phyloP scores from a whole-genome alignment of 805 yeast species.

The Ogataea nakhonphanomensis region DNA sequence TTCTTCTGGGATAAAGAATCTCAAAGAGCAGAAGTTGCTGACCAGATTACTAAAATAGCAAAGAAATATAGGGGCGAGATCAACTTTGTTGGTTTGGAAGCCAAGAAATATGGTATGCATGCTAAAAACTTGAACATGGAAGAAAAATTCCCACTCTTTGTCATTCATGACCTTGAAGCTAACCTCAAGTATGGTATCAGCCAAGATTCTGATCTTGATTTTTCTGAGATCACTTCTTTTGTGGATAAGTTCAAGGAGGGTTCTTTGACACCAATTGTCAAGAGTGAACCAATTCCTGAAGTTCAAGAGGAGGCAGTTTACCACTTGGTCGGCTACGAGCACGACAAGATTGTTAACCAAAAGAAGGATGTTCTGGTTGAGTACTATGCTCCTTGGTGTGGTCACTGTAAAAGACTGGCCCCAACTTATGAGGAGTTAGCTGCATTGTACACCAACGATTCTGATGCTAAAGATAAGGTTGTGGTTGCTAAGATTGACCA shows the following conservation, averaged over 20 bases:
- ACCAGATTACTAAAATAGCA: conserved; percentile 59
- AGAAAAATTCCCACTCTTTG: conserved; percentile 87
- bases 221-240: conserved; percentile 54
- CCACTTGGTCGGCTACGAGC: conserved; percentile 80
- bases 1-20: conserved; percentile 73
- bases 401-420: conserved; percentile 89
- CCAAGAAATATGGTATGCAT: conserved; percentile 74
- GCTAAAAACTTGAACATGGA: conserved; percentile 81
- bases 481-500: conserved; percentile 86
- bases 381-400: conserved; percentile 98
- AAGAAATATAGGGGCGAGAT: conserved; percentile 73
- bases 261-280: conserved; percentile 65
- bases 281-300: conserved; percentile 85
- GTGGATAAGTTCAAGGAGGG: conserved; percentile 64
- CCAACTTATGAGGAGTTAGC: conserved; percentile 89
- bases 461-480: conserved; percentile 50
- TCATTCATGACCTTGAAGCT: conserved; percentile 65
- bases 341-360: conserved; percentile 62
- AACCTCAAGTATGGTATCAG: conserved; percentile 77
- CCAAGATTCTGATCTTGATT: conserved; percentile 53
- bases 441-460: conserved; percentile 52
- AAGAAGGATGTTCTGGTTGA: conserved; percentile 75
- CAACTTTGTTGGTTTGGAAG: conserved; percentile 88
- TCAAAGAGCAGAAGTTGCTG: conserved; percentile 55
- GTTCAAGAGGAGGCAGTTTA: conserved; percentile 65